Evolutionary conservation across 345 rosid species (phyloP).

Genomic region (Nephelium lappaceum): DNA sequence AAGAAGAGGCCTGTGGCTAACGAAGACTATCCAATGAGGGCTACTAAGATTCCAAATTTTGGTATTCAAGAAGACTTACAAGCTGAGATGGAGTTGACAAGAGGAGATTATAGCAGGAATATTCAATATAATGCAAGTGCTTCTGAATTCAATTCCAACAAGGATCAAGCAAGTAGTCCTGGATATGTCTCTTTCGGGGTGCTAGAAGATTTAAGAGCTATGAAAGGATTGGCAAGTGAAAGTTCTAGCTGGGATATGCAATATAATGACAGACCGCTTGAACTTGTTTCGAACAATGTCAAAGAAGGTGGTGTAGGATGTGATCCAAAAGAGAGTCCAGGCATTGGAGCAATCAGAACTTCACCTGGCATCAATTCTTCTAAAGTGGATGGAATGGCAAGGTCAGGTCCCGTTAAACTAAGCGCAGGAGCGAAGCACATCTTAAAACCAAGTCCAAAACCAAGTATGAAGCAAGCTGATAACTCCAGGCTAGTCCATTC

Average conservation of each 20-base stretch:
- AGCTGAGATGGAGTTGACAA: constrained; percentile 18
- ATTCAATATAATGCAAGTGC: constrained; percentile 8
- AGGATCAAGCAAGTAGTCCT: constrained; percentile 21
- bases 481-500: constrained; percentile 42
- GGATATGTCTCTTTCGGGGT: constrained; percentile 24
- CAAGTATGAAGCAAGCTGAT: constrained; percentile 17
- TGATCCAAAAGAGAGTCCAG: constrained; percentile 17
- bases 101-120: constrained; percentile 18
- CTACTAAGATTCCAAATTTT: constrained; percentile 34
- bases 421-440: constrained; percentile 52
- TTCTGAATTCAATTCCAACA: constrained; percentile 19
- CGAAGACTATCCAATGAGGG: constrained; percentile 28
- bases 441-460: constrained; percentile 33
- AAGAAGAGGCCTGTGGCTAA: constrained; percentile 40
- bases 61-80: constrained; percentile 30
- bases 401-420: constrained; percentile 43
- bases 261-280: not conserved
- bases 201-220: constrained; percentile 22
- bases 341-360: constrained; percentile 11
- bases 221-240: constrained; percentile 16
- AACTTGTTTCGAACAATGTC: constrained; percentile 17
- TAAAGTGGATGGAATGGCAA: constrained; percentile 24
- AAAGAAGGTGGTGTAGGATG: constrained; percentile 10
- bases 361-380: constrained; percentile 23
- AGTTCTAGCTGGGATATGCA: constrained; percentile 11